Percentiles rank a stretch among this genome's conserved stretches.
phyloP scores from a whole-genome alignment of 2,329 filamentous ascomycete species.

The Cladosporium halotolerans region DNA sequence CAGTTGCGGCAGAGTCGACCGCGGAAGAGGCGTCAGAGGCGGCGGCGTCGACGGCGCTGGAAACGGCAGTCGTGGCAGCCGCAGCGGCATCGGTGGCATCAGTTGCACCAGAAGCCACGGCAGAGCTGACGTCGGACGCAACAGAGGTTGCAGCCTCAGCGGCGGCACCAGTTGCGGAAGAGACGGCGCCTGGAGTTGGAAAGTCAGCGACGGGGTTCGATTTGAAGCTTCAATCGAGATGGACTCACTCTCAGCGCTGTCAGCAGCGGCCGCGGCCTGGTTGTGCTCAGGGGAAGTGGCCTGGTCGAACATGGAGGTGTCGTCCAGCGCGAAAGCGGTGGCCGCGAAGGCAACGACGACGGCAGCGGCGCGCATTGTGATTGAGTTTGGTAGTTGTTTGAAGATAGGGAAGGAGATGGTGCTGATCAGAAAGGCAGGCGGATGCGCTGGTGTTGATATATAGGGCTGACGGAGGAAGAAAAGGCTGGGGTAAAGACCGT shows the following conservation, averaged over 20 bases:
- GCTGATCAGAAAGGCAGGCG: not conserved
- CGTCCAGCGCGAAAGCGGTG: constrained; percentile 8
- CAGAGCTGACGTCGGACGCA: constrained; percentile 1
- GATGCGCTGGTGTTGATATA: not conserved
- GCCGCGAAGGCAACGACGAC: constrained; percentile 13
- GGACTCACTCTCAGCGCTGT: not conserved
- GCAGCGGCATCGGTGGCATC: not conserved
- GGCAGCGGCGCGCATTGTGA: constrained; percentile 13
- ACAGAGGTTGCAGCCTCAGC: not conserved
- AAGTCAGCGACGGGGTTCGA: not conserved
- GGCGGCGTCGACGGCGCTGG: not conserved
- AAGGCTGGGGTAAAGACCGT: constrained; percentile 10
- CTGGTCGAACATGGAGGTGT: constrained; percentile 1
- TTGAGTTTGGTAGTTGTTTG: constrained; percentile 10
- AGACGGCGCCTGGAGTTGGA: not conserved
- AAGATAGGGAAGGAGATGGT: not conserved
- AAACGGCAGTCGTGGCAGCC: not conserved
- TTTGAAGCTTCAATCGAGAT: not conserved
- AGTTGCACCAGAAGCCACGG: not conserved
- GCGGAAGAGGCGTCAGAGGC: not conserved
- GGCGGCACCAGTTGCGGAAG: not conserved
- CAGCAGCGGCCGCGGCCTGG: not conserved
- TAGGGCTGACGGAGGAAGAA: not conserved
- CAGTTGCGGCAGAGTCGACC: not conserved
- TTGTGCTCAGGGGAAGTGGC: constrained; percentile 1